phyloP scores from a whole-genome alignment of 2,329 filamentous ascomycete species.

The Verticillium nubilum region DNA sequence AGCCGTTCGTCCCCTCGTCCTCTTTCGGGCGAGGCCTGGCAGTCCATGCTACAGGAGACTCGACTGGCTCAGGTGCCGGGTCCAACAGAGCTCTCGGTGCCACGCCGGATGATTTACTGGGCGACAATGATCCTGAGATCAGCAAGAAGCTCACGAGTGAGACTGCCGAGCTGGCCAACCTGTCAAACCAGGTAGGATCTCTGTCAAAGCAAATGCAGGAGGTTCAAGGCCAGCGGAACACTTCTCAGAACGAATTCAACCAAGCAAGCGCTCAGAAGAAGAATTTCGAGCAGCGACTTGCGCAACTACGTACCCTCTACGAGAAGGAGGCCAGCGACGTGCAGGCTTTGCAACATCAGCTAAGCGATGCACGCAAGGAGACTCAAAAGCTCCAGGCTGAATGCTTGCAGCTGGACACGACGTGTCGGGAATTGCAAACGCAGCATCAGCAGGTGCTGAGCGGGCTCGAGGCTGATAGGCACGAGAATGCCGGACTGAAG shows the following conservation, averaged over 20 bases:
- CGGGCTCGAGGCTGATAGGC: constrained; percentile 78
- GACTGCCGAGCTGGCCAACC: constrained; percentile 86
- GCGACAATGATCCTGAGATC: constrained; percentile 81
- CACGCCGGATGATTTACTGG: constrained; percentile 77
- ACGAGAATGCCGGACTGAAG: constrained; percentile 80
- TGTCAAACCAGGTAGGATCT: constrained; percentile 91
- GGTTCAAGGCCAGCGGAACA: constrained; percentile 74
- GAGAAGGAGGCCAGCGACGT: constrained; percentile 90
- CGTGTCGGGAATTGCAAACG: constrained; percentile 71
- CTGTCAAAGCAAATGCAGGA: constrained; percentile 92
- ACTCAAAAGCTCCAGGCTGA: constrained; percentile 82
- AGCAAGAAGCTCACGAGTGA: constrained; percentile 85
- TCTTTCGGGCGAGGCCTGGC: constrained; percentile 83
- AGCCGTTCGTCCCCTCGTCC: constrained; percentile 87
- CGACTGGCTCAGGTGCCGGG: constrained; percentile 37
- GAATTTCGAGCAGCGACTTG: constrained; percentile 83
- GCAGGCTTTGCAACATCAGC: constrained; percentile 76
- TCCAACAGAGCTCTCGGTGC: constrained; percentile 26
- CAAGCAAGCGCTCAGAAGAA: constrained; percentile 83
- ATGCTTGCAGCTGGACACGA: constrained; percentile 75
- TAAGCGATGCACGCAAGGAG: constrained; percentile 69
- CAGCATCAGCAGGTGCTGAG: constrained; percentile 74
- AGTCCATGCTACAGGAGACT: constrained; percentile 68
- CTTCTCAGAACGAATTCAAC: constrained; percentile 75
- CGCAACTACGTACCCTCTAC: constrained; percentile 81